Conservation (phyloP, 352 stramenopile genomes). For the Phytophthora rubi region DNA sequence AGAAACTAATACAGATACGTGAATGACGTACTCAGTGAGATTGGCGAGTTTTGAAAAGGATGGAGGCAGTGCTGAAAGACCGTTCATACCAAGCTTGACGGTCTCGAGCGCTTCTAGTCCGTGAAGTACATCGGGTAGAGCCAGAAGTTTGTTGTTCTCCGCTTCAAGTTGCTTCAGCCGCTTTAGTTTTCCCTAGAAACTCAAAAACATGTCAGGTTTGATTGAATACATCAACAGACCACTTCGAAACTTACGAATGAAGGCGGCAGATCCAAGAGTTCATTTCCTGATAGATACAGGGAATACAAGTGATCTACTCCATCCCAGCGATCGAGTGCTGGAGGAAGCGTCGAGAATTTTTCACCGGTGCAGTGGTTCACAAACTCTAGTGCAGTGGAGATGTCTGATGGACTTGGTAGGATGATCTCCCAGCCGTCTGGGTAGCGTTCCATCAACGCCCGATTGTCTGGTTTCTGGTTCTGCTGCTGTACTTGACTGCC, state of each 20-base stretch:
- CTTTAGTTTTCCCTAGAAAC: slow-evolving; percentile 57
- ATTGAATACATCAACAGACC: slow-evolving; percentile 4
- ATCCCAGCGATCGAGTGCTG: slow-evolving; percentile 60
- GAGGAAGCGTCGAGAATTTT: slow-evolving; percentile 43
- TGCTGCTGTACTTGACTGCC: slow-evolving; percentile 9
- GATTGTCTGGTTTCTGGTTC: slow-evolving; percentile 12
- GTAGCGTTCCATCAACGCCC: slow-evolving; percentile 31
- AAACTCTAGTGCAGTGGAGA: slow-evolving; percentile 53
- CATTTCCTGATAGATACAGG: slow-evolving; percentile 65
- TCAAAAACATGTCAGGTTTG: slow-evolving; percentile 6
- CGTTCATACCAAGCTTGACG: slow-evolving; percentile 67
- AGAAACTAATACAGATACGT: not conserved
- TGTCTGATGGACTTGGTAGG: slow-evolving; percentile 27
- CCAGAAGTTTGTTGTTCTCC: slow-evolving; percentile 74
- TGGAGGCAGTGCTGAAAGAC: slow-evolving; percentile 49
- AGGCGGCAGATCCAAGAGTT: slow-evolving; percentile 61
- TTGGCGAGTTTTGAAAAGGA: slow-evolving; percentile 58
- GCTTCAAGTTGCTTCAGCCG: slow-evolving; percentile 64
- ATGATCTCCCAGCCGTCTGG: slow-evolving; percentile 62
- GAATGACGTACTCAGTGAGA: slow-evolving; percentile 55
- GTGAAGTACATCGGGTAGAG: slow-evolving; percentile 62
- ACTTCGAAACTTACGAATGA: slow-evolving; percentile 55
- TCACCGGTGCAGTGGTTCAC: slow-evolving; percentile 53
- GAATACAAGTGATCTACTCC: slow-evolving; percentile 48
- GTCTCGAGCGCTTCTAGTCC: slow-evolving; percentile 53